Evolutionary conservation across 345 rosid species (phyloP), one percentile per base, ranked within the genome.

Genomic region (Hibiscus tridactylites): DNA sequence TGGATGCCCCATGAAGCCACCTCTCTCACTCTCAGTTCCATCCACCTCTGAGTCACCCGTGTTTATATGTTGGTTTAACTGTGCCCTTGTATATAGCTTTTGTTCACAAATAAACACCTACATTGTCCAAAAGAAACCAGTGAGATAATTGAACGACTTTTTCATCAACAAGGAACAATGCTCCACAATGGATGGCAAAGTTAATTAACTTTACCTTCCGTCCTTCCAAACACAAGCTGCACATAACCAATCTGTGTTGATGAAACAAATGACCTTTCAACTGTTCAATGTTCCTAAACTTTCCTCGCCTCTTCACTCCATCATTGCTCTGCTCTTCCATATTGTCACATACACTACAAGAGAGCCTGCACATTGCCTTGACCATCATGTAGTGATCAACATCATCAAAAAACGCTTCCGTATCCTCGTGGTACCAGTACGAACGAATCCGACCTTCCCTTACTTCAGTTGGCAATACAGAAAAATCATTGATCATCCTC

Each of bases 311-410:
- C 82, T 83, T 92, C 39, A 85, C 52, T 58, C 86, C 93, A 64
- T 87, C 93, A 71, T 46, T 82, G n/a, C 81, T 24, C 71, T 89
- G 87, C 64, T 82, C 87, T 72, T 90, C 97, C 68, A 76, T 42
- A 52, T 83, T 86, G 78, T 95, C 99, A 70, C 99, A 96, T 16
- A 79, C 88, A 76, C 87, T 86, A 52, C 98, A 96, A 1, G 98
- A 89, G 65, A 96, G 93, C 79, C 88, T 90, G 79, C 99, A 96
- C 99, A 92, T 96, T 9, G 96, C 99, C 83, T 91, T 96, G 79
- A 96, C 84, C 99, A 96, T 88, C 84, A 80, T 89, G 81, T 96
- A 96, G 50, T 96, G 97, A 73, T 92, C 99, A 60, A 75, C 80
- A 53, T 96, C 98, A 78, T 96, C 97, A 75, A 96, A 96, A 80